phyloP scores from a whole-genome alignment of 2,329 filamentous ascomycete genomes.

The Sclerotiophoma versabilis region DNA sequence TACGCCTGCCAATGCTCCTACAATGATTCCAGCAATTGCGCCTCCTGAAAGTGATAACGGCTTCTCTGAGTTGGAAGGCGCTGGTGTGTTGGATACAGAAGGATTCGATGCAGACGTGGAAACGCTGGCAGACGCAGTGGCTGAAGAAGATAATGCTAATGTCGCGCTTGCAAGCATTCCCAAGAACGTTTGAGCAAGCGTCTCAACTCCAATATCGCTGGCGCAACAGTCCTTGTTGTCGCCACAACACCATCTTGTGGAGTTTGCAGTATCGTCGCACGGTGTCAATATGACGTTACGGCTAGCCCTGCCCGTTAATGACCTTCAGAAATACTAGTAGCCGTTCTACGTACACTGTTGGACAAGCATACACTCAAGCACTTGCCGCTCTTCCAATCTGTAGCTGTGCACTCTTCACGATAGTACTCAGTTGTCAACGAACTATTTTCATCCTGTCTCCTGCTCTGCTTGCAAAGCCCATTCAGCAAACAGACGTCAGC shows the following conservation, averaged over 20 bases:
- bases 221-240: constrained; percentile 4
- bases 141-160: neutral
- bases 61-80: neutral
- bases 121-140: neutral
- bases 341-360: constrained; percentile 1
- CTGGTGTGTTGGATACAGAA: neutral
- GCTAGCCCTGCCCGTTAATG: neutral
- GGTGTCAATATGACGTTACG: constrained; percentile 3
- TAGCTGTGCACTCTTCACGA: constrained; percentile 8
- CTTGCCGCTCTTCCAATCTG: constrained; percentile 2
- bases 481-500: constrained; percentile 7
- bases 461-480: constrained; percentile 3
- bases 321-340: too few relatives aligned
- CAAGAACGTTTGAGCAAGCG: constrained; percentile 7
- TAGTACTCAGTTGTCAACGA: neutral
- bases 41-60: neutral
- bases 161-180: neutral
- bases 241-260: constrained; percentile 11
- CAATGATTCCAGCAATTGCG: constrained; percentile 1
- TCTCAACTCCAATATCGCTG: constrained; percentile 1
- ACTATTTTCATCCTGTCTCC: neutral
- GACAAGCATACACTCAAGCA: constrained; percentile 11
- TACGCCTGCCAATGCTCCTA: neutral
- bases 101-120: neutral
- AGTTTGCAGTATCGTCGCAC: constrained; percentile 9